Conservation (phyloP, 768 basidiomycete genomes). For the Gymnopilus dilepis region DNA sequence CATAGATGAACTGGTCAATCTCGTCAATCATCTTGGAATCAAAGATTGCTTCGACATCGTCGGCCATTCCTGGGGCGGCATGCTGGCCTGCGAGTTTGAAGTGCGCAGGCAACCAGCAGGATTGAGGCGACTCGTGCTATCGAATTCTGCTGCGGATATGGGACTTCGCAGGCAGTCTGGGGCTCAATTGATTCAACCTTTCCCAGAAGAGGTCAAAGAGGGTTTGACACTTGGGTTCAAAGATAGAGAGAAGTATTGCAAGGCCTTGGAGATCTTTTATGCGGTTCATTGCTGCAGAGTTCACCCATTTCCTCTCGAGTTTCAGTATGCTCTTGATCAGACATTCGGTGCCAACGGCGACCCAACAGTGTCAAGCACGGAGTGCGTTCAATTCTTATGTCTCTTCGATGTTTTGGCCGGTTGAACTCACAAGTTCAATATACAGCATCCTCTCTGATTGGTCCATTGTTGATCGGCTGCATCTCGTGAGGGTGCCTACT, state of each 20-base stretch:
- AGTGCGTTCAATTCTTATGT: background rate
- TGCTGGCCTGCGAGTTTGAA: slow-evolving; percentile 49
- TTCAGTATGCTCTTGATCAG: background rate
- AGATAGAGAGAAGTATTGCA: background rate
- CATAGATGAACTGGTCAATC: slow-evolving; percentile 56
- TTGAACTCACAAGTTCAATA: too few relatives aligned
- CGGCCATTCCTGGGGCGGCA: slow-evolving; percentile 67
- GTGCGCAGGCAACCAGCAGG: slow-evolving; percentile 44
- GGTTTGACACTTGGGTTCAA: background rate
- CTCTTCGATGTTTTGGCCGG: too few relatives aligned
- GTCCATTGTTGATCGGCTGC: slow-evolving; percentile 49
- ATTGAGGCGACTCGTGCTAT: slow-evolving; percentile 39
- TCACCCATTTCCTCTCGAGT: slow-evolving; percentile 13
- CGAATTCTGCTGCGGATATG: slow-evolving; percentile 36
- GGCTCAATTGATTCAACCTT: background rate
- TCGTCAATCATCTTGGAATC: slow-evolving; percentile 48
- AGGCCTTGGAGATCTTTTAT: slow-evolving; percentile 22
- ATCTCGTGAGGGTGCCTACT: slow-evolving; percentile 42
- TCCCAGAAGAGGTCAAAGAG: background rate
- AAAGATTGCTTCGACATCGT: slow-evolving; percentile 45
- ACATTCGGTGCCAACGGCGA: background rate
- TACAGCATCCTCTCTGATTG: slow-evolving; percentile 41
- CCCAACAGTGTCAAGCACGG: background rate
- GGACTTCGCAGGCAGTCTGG: slow-evolving; percentile 28
- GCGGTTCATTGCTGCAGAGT: slow-evolving; percentile 30